phyloP scores from a whole-genome alignment of 2,329 filamentous ascomycete genomes.

The Trichoderma koningiopsis region DNA sequence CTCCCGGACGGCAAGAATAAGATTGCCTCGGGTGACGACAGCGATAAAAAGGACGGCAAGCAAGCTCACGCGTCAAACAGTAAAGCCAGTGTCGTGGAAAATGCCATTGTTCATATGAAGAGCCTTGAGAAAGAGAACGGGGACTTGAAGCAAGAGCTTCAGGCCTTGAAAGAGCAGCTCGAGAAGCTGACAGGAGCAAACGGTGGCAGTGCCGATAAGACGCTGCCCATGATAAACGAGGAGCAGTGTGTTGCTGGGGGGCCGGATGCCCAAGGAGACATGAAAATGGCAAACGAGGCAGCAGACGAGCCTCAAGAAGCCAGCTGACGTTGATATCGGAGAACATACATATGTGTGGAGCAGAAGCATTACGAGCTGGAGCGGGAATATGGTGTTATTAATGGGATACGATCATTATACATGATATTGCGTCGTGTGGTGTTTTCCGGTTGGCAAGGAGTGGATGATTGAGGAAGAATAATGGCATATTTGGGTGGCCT shows the following conservation, averaged over 20 bases:
- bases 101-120: conserved; percentile 94
- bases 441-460: conserved; percentile 2
- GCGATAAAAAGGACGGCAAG: conserved; percentile 52
- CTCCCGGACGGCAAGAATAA: conserved; percentile 62
- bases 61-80: conserved; percentile 67
- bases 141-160: conserved; percentile 64
- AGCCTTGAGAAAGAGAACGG: conserved; percentile 74
- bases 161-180: conserved; percentile 38
- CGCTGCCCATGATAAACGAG: conserved; percentile 10
- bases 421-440: conserved; percentile 15
- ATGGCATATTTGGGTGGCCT: conserved; percentile 16
- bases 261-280: not conserved
- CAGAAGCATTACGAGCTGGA: not conserved
- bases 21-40: conserved; percentile 45
- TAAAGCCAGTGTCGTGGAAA: conserved; percentile 97
- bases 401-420: conserved; percentile 8
- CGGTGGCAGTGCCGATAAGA: not conserved
- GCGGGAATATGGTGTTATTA: conserved; percentile 7
- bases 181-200: conserved; percentile 32
- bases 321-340: conserved; percentile 4
- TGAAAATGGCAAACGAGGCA: not conserved
- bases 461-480: not conserved
- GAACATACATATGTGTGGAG: not conserved
- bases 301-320: not conserved
- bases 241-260: not conserved